Evolutionary conservation across 2,329 filamentous ascomycete genomes (phyloP).

Genomic region (Cladophialophora chaetospira): DNA sequence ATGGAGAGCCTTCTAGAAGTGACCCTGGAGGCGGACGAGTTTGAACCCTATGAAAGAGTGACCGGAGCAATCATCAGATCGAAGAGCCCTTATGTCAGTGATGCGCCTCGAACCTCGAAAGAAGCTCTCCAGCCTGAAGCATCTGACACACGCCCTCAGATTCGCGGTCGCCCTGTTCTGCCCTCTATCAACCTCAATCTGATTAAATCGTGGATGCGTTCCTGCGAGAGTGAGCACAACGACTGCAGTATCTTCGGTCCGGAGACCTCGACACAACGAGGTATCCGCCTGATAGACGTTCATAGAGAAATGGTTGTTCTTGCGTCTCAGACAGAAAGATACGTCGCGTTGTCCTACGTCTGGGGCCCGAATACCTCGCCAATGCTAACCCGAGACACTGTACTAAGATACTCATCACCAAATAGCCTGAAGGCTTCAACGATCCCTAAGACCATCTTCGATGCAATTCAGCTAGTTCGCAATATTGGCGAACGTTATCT

Average conservation of each 20-base stretch:
- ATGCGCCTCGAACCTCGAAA: neutral
- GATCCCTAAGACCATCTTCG: neutral
- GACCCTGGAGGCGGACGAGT: neutral
- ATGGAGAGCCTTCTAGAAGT: neutral
- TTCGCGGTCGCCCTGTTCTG: neutral
- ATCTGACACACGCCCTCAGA: too few species aligned
- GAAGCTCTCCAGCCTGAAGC: neutral
- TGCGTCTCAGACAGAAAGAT: neutral
- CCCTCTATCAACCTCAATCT: neutral
- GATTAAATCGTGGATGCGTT: neutral
- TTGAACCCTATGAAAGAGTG: neutral
- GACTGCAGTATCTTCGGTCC: neutral
- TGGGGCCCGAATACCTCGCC: neutral
- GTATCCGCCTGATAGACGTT: neutral
- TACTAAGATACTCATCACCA: neutral
- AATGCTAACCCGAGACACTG: neutral
- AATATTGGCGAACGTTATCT: conserved; percentile 29
- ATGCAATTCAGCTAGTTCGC: conserved; percentile 21
- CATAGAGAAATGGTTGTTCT: neutral
- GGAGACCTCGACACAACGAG: neutral
- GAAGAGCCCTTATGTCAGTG: neutral
- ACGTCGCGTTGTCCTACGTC: neutral
- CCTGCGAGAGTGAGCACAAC: neutral
- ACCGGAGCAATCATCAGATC: neutral
- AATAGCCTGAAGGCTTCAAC: neutral